A percentile compares a stretch with the other conserved stretches of the same genome.
Conservation (phyloP, 805 yeast species). For the Starmerella bombi region DNA sequence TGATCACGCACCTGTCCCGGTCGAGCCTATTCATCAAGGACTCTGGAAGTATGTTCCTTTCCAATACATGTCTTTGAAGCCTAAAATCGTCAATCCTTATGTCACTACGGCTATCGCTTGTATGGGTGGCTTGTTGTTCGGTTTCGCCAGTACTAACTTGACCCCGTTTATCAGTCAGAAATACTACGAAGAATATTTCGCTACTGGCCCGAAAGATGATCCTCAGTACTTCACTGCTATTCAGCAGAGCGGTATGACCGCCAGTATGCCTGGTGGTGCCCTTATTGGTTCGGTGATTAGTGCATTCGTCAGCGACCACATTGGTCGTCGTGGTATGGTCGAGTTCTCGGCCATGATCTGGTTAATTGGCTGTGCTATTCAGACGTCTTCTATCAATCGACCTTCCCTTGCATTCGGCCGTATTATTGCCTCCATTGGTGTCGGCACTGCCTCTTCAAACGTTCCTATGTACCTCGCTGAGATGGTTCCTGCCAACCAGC, state of each 20-base stretch:
- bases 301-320: conserved; percentile 35
- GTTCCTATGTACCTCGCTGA: conserved; percentile 49
- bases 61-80: conserved; percentile 16
- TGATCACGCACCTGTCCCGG: conserved; percentile 4
- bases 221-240: conserved; percentile 27
- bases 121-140: conserved; percentile 60
- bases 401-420: conserved; percentile 38
- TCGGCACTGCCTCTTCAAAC: conserved; percentile 58
- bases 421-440: conserved; percentile 53
- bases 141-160: conserved; percentile 68
- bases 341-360: conserved; percentile 31
- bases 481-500: conserved; percentile 33
- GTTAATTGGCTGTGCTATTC: conserved; percentile 41
- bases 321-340: conserved; percentile 36
- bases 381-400: conserved; percentile 30
- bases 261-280: conserved; percentile 56
- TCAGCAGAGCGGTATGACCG: conserved; percentile 50
- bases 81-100: conserved; percentile 35
- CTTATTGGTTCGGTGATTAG: conserved; percentile 45
- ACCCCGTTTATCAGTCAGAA: conserved; percentile 50
- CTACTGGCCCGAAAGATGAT: conserved; percentile 15
- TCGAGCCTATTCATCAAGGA: conserved; percentile 4
- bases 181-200: conserved; percentile 40
- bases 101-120: conserved; percentile 45
- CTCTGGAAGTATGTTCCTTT: conserved; percentile 13